Conservation (phyloP, 2,329 filamentous ascomycete species). For the Myrmaecium sp. region DNA sequence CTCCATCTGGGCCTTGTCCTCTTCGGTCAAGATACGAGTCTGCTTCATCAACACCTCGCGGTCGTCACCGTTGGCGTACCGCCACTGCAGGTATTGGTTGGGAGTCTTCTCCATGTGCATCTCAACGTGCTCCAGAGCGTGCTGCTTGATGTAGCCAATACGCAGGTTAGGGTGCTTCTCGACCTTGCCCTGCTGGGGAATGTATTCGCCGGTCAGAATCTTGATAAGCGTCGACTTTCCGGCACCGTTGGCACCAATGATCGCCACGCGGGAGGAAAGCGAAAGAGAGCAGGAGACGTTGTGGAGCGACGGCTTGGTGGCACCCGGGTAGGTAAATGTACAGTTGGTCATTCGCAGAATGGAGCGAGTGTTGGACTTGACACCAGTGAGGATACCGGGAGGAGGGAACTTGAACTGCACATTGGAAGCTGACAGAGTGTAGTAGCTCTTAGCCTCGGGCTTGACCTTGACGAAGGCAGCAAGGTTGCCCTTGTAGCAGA, state of each 20-base stretch:
- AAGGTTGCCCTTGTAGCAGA: conserved; percentile 69
- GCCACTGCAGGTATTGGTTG: conserved; percentile 97
- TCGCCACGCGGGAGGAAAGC: conserved; percentile 82
- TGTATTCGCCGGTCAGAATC: conserved; percentile 79
- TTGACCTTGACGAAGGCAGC: conserved; percentile 72
- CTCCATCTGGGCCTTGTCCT: conserved; percentile 81
- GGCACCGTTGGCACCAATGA: conserved; percentile 94
- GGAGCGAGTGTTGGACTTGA: conserved; percentile 85
- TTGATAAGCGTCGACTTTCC: conserved; percentile 98
- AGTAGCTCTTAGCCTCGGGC: conserved; percentile 95
- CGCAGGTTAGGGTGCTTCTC: conserved; percentile 98
- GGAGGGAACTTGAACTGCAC: conserved; percentile 97
- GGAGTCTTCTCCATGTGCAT: conserved; percentile 99
- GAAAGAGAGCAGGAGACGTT: conserved; percentile 80
- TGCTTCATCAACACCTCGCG: conserved; percentile 96
- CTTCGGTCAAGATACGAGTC: conserved; percentile 72
- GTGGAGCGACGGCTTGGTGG: conserved; percentile 68
- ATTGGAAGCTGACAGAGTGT: conserved; percentile 74
- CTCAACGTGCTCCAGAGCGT: conserved; percentile 96
- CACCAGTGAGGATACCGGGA: conserved; percentile 81
- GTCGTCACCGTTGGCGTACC: conserved; percentile 92
- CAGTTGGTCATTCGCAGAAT: conserved; percentile 92
- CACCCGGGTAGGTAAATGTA: conserved; percentile 83
- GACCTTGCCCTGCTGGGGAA: conserved; percentile 69
- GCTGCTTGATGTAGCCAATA: conserved; percentile 99